phyloP scores from a whole-genome alignment of 176 grass and related monocot genomes.

The Rhipidocladum racemiflorum region DNA sequence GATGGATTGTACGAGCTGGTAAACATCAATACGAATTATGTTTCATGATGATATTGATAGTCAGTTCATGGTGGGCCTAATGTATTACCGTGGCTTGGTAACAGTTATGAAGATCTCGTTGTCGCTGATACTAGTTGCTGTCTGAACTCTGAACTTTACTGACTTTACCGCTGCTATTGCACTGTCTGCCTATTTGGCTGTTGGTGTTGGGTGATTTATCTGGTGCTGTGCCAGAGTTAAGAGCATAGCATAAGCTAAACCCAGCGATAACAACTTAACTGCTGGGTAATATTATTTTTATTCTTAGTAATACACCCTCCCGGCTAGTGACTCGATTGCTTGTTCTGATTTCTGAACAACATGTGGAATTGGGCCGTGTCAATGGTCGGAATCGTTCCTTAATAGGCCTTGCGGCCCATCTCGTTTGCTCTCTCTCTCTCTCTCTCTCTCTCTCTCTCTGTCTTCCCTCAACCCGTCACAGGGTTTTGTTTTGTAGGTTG shows the following conservation, averaged over 20 bases:
- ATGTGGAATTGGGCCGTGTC: no score
- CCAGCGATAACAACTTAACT: no score
- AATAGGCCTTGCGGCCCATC: background rate
- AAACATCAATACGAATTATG: background rate
- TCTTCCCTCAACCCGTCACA: constrained; percentile 6
- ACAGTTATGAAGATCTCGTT: background rate
- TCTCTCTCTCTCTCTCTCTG: no score
- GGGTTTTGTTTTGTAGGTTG: no score
- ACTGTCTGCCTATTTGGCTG: background rate
- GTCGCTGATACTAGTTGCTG: background rate
- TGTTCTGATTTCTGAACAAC: no score
- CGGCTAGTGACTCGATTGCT: no score
- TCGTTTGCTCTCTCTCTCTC: background rate
- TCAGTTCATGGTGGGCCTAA: background rate
- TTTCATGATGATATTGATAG: background rate
- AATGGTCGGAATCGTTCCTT: no score
- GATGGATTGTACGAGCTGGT: background rate
- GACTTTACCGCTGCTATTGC: background rate
- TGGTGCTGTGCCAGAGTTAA: background rate
- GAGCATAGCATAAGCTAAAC: no score
- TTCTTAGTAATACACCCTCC: no score
- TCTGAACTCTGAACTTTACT: background rate
- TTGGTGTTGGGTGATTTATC: background rate
- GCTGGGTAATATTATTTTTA: no score
- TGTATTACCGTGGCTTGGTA: background rate